Conservation (phyloP, 2,329 filamentous ascomycete genomes). For the Penicillium sp. region DNA sequence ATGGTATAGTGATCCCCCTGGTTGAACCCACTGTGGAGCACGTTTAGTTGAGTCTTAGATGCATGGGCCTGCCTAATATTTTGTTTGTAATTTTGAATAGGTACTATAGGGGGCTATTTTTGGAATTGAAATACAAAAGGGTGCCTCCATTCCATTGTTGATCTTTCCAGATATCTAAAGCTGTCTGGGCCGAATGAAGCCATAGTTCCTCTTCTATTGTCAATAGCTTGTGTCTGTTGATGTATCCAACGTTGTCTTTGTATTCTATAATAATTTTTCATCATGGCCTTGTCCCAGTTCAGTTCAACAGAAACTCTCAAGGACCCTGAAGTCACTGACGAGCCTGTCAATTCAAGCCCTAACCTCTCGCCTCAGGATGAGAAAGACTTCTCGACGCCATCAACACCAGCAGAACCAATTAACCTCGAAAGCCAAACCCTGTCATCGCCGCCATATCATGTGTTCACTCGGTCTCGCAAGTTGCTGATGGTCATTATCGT, state of each 20-base stretch:
- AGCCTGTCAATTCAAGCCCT: conserved; percentile 15
- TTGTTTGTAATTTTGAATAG: conserved; percentile 11
- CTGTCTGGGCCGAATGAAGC: neutral
- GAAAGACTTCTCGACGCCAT: conserved; percentile 12
- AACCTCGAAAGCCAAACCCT: conserved; percentile 19
- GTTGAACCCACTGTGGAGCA: conserved; percentile 24
- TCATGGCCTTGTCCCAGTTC: conserved; percentile 10
- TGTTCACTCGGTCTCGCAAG: conserved; percentile 37
- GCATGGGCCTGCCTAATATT: conserved; percentile 13
- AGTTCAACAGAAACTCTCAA: conserved; percentile 13
- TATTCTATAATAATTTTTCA: conserved; percentile 3
- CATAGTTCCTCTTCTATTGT: conserved; percentile 1
- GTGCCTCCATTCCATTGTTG: neutral
- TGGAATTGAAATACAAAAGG: conserved; percentile 20
- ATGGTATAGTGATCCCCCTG: conserved; percentile 10
- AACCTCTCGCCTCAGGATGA: conserved; percentile 14
- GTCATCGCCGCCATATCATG: conserved; percentile 27
- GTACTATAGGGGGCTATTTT: conserved; percentile 12
- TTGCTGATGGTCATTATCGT: conserved; percentile 41
- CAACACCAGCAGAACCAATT: conserved; percentile 11
- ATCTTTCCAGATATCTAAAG: neutral
- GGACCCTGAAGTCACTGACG: conserved; percentile 6
- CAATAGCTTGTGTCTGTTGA: conserved; percentile 1
- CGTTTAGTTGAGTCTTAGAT: conserved; percentile 17
- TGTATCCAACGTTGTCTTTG: neutral